Conservation (phyloP, 192 early-diverging fungal genomes). For the Physocladia obscura region DNA sequence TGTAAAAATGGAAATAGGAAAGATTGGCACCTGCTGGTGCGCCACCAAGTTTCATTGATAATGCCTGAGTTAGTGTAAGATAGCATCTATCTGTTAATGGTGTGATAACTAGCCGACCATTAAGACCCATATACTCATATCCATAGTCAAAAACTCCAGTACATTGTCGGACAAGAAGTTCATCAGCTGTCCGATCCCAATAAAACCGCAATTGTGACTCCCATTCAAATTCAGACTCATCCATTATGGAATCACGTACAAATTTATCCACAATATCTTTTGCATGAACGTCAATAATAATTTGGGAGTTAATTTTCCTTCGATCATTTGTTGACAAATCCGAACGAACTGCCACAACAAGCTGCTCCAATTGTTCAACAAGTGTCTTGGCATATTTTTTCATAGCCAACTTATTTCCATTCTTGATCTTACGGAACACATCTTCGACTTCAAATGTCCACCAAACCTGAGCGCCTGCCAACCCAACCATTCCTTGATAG, state of each 20-base stretch:
- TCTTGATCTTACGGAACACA: conserved; percentile 57
- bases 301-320: conserved; percentile 58
- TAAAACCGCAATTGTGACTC: conserved; percentile 64
- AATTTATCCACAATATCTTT: conserved; percentile 63
- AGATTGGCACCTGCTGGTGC: conserved; percentile 49
- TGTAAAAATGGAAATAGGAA: not conserved
- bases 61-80: conserved; percentile 56
- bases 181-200: conserved; percentile 55
- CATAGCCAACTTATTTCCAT: conserved; percentile 62
- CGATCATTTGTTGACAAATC: conserved; percentile 55
- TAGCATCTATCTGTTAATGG: conserved; percentile 64
- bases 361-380: conserved; percentile 54
- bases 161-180: conserved; percentile 51
- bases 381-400: conserved; percentile 56
- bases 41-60: conserved; percentile 62
- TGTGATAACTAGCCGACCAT: conserved; percentile 59
- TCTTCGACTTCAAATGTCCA: conserved; percentile 71
- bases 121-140: conserved; percentile 64
- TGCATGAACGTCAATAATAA: conserved; percentile 64
- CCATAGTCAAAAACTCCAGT: conserved; percentile 65
- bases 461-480: conserved; percentile 65
- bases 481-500: conserved; percentile 57
- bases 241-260: conserved; percentile 57
- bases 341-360: conserved; percentile 53
- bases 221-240: conserved; percentile 62